Percentiles rank a stretch among this genome's conserved stretches.
phyloP scores from a whole-genome alignment of 768 basidiomycete species.

The Serendipita vermifera region DNA sequence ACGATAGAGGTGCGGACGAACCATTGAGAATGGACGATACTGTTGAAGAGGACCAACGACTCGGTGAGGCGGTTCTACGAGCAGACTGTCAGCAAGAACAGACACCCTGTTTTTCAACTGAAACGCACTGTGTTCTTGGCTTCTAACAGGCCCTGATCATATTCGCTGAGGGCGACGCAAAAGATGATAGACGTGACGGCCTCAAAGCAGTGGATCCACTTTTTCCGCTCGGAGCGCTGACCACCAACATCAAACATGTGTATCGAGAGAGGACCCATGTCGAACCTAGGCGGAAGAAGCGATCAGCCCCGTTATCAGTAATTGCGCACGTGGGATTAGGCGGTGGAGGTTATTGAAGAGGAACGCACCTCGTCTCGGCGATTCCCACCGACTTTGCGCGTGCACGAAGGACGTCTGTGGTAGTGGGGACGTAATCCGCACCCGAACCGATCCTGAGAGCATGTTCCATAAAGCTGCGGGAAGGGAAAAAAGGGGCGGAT shows the following conservation, averaged over 20 bases:
- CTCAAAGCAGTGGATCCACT: constrained; percentile 34
- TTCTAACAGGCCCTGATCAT: constrained; percentile 37
- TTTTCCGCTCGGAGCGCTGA: constrained; percentile 34
- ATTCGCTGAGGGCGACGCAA: constrained; percentile 36
- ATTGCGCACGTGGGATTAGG: not conserved
- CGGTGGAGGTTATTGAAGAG: not conserved
- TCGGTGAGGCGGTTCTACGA: constrained; percentile 34
- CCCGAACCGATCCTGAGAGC: constrained; percentile 28
- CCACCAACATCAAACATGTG: constrained; percentile 42
- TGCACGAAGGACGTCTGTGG: constrained; percentile 32
- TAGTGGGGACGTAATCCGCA: constrained; percentile 31
- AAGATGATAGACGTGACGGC: constrained; percentile 38
- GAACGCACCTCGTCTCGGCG: constrained; percentile 25
- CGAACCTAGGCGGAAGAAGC: constrained; percentile 25
- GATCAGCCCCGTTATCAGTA: not conserved
- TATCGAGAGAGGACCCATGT: constrained; percentile 33
- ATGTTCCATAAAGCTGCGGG: constrained; percentile 29
- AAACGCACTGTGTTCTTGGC: constrained; percentile 31
- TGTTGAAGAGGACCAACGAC: constrained; percentile 32
- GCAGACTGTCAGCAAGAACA: not conserved
- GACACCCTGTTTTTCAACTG: not conserved
- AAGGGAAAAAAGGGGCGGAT: not conserved
- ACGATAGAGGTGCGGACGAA: constrained; percentile 34
- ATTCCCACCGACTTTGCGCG: constrained; percentile 38
- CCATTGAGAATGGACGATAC: constrained; percentile 35